phyloP scores from a whole-genome alignment of 1,284 basidiomycete species.

The Abortiporus biennis region DNA sequence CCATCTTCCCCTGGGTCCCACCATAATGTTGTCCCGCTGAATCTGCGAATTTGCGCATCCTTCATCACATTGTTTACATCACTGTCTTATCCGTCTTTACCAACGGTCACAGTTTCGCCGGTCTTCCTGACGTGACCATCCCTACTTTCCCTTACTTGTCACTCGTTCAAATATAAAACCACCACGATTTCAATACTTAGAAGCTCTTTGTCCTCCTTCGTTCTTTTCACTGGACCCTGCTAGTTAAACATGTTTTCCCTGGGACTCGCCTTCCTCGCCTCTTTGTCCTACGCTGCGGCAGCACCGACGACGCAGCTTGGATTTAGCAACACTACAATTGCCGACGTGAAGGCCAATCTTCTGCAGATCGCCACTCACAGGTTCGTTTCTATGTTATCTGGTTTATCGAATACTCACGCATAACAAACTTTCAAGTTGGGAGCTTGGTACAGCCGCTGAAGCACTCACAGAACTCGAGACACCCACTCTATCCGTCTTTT shows the following conservation, averaged over 20 bases:
- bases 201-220: too few species aligned
- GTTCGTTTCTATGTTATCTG: conserved; percentile 12
- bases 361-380: conserved; percentile 23
- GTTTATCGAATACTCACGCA: neutral
- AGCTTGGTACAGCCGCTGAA: conserved; percentile 60
- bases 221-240: too few species aligned
- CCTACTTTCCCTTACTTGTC: too few species aligned
- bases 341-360: conserved; percentile 19
- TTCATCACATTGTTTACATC: too few species aligned
- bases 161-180: too few species aligned
- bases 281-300: neutral
- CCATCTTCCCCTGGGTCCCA: too few species aligned
- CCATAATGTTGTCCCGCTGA: too few species aligned
- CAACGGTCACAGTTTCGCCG: too few species aligned
- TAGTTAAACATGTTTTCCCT: neutral
- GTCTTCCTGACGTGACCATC: too few species aligned
- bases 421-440: conserved; percentile 45
- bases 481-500: conserved; percentile 51
- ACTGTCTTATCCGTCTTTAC: too few species aligned
- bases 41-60: too few species aligned
- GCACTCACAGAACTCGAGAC: conserved; percentile 58
- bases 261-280: neutral
- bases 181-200: too few species aligned
- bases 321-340: conserved; percentile 14
- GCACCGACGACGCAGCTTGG: conserved; percentile 7